Base-by-base conservation (phyloP, 2,329 filamentous ascomycete genomes). In the Apiospora hydei region DNA sequence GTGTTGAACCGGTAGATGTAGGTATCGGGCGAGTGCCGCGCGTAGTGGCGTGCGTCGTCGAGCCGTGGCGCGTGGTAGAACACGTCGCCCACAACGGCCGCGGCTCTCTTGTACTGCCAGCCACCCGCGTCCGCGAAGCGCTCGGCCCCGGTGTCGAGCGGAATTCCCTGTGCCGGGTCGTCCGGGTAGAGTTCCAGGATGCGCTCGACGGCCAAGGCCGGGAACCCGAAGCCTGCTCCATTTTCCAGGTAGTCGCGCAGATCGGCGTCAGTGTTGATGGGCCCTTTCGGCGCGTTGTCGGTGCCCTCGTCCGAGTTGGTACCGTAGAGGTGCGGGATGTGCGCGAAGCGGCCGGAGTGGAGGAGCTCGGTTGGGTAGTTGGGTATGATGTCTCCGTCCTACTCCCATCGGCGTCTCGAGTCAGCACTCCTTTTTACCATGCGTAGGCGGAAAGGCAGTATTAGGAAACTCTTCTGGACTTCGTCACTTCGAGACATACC, bases 21-120 rank as follows among this genome's bases (percentile, higher is more conserved):
- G 8, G 88, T 87, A 24, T 86, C 82, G 1, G 88, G 76, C 21
- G 82, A 81, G 49, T 83, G 79, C 11, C 81, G 80, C 16, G 87
- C 82, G 85, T 87, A 90, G 1, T 82, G 82, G 75, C 89, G 82
- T 71, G 86, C 87, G 2, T 87, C 84, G 43, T 85, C 82, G 4
- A 90, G 85, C 6, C 89, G 85, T 43, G 86, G 85, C 3, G 86
- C 87, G 72, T 89, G 88, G 81, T 91, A 88, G 68, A 82, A 78
- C 6, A 82, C 81, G 79, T 92, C 90, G 43, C 90, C 90, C 8
- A 80, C 80, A 74, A 84, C 88, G 21, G 70, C 70, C 4, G 73
- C 49, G 21, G 51, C 49, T 10, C 72, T 64, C 69, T 72, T 72
- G 46, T 49, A 73, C 71, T 73, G 73, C 66, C 43, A 53, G 44